Evolutionary conservation across 169 alveolate species (phyloP).

Genomic region (Plasmodium yoelii): DNA sequence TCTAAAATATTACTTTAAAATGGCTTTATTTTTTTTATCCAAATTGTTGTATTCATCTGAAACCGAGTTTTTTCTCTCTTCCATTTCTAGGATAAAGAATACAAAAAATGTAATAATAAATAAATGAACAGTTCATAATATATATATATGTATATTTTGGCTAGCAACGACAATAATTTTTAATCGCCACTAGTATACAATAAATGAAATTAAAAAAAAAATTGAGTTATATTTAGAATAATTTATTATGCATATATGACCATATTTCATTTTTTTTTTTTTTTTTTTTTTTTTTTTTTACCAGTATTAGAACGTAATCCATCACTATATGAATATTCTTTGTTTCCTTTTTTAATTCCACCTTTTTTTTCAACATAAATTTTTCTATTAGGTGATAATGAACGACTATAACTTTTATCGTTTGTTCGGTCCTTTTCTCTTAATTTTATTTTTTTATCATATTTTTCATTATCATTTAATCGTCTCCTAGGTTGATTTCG

Average conservation of each 20-base stretch:
- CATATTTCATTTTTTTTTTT: too few relatives aligned
- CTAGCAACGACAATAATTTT: too few relatives aligned
- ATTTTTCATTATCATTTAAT: slow-evolving; percentile 19
- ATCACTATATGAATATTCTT: too few relatives aligned
- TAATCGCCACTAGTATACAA: too few relatives aligned
- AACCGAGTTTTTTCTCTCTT: not conserved
- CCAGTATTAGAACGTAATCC: too few relatives aligned
- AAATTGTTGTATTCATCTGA: slow-evolving; percentile 22
- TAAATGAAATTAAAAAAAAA: too few relatives aligned
- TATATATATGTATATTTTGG: too few relatives aligned
- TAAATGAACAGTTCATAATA: not conserved
- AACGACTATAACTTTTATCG: slow-evolving; percentile 36
- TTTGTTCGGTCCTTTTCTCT: slow-evolving; percentile 5
- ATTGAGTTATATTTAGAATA: too few relatives aligned
- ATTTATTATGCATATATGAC: too few relatives aligned
- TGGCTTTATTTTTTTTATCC: slow-evolving; percentile 64
- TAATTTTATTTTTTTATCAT: not conserved
- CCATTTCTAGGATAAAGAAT: slow-evolving; percentile 10
- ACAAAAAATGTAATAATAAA: slow-evolving; percentile 7
- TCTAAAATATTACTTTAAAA: slow-evolving; percentile 31
- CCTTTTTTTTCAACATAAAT: slow-evolving; percentile 38
- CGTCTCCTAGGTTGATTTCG: slow-evolving; percentile 10
- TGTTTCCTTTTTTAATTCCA: slow-evolving; percentile 11
- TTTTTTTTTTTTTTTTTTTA: too few relatives aligned
- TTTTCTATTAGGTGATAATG: slow-evolving; percentile 36